Base-by-base conservation (phyloP, 306 rosid genomes). In the Astragalus glycyphyllos region DNA sequence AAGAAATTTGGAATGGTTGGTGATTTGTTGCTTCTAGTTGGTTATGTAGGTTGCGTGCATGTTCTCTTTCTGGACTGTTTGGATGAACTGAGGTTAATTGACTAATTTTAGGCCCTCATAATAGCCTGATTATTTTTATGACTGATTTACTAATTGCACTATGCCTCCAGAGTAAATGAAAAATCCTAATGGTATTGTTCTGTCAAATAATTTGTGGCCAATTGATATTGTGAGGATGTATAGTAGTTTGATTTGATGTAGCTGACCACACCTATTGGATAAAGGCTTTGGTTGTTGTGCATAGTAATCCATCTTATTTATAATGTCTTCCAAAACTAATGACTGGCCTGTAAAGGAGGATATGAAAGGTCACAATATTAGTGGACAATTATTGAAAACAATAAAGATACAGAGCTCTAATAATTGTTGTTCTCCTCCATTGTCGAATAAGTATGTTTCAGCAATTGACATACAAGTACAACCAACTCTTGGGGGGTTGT, bases 301-400 rank as follows among this genome's bases (percentile, higher is more conserved):
- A 20, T 20, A 20, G 23, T 20, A 20, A 26, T 58, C 37, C 32
- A 13, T 67, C 40, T 59, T 40, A 15, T 29, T 76, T 11, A n/a
- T n/a, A n/a, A n/a, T n/a, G n/a, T n/a, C n/a, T n/a, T n/a, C n/a
- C n/a, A n/a, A n/a, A n/a, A n/a, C n/a, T n/a, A n/a, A n/a, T n/a
- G n/a, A n/a, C n/a, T n/a, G n/a, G n/a, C n/a, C n/a, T n/a, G n/a
- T n/a, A n/a, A n/a, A n/a, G n/a, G n/a, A n/a, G n/a, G n/a, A 63
- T 63, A 17, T 15, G 40, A n/a, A 14, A 11, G 66, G 67, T 34
- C 64, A 20, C 41, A 10, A 40, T n/a, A 23, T 45, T 7, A 49
- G n/a, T 40, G 69, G 61, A 38, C n/a, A n/a, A n/a, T 67, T 42
- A 57, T 66, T 68, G 65, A 41, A 76, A 68, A 59, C 59, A 32